phyloP scores from a whole-genome alignment of 768 basidiomycete genomes.

The Wakefieldia striispora region DNA sequence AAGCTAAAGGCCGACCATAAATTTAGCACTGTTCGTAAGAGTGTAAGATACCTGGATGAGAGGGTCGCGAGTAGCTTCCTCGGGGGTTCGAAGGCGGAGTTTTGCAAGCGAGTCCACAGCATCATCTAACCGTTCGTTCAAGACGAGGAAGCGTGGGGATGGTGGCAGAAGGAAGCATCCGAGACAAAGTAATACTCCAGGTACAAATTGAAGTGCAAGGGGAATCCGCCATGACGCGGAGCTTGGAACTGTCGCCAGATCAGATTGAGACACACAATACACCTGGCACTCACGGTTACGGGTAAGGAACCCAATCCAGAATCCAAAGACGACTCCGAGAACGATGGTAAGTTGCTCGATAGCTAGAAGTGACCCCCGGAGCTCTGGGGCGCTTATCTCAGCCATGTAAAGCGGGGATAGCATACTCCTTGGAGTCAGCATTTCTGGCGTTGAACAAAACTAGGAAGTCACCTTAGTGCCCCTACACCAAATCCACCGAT shows the following conservation, averaged over 20 bases:
- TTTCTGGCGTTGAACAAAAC: conserved; percentile 4
- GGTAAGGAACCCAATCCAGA: conserved; percentile 79
- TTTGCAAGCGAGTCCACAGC: conserved; percentile 56
- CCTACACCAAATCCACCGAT: conserved; percentile 83
- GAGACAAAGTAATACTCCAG: conserved; percentile 61
- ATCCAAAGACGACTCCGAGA: conserved; percentile 76
- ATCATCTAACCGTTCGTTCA: conserved; percentile 53
- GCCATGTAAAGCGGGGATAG: conserved; percentile 81
- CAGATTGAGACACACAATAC: not conserved
- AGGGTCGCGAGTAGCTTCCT: conserved; percentile 49
- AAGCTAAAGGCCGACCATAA: conserved; percentile 39
- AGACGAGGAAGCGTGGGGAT: conserved; percentile 47
- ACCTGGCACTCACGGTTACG: conserved; percentile 47
- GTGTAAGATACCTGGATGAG: conserved; percentile 43
- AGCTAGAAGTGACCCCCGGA: conserved; percentile 74
- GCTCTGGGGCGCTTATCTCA: conserved; percentile 79
- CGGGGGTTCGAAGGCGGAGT: conserved; percentile 43
- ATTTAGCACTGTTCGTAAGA: not conserved
- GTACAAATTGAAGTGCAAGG: conserved; percentile 66
- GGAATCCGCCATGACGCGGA: conserved; percentile 78
- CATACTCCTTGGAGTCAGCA: conserved; percentile 47
- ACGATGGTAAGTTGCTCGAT: conserved; percentile 83
- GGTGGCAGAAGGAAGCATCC: conserved; percentile 54
- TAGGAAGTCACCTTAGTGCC: conserved; percentile 50
- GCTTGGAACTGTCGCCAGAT: conserved; percentile 44